Evolutionary conservation across 2,329 filamentous ascomycete species (phyloP).

Genomic region (Colletotrichum musae): DNA sequence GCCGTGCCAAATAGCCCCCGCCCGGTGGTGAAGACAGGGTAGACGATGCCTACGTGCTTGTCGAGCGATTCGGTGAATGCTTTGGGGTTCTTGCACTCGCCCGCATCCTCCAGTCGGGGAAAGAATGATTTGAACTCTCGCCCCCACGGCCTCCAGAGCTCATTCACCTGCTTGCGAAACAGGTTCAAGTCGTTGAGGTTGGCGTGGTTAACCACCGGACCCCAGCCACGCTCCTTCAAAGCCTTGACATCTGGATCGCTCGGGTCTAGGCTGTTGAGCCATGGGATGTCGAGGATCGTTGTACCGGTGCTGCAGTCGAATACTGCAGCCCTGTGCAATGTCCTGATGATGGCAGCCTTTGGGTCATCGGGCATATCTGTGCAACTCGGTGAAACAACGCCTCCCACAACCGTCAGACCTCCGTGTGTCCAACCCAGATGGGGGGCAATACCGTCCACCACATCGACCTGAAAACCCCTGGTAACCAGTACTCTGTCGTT

Average conservation of each 20-base stretch:
- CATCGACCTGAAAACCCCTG: slow-evolving; percentile 24
- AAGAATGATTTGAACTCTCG: slow-evolving; percentile 15
- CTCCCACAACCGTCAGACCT: slow-evolving; percentile 11
- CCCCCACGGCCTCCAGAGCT: slow-evolving; percentile 20
- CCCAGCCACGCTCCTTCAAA: slow-evolving; percentile 22
- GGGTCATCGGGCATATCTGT: slow-evolving; percentile 1
- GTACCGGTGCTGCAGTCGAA: slow-evolving; percentile 10
- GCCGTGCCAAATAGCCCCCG: slow-evolving; percentile 19
- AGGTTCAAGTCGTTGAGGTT: slow-evolving; percentile 26
- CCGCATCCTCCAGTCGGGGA: slow-evolving; percentile 1
- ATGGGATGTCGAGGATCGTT: slow-evolving; percentile 30
- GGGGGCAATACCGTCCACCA: slow-evolving; percentile 20
- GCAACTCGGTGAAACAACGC: background rate
- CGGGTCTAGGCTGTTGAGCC: slow-evolving; percentile 17
- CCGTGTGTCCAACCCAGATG: slow-evolving; percentile 25
- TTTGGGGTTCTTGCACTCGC: slow-evolving; percentile 3
- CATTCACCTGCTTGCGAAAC: slow-evolving; percentile 21
- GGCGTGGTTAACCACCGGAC: slow-evolving; percentile 26
- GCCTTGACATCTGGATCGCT: slow-evolving; percentile 12
- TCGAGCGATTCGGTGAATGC: slow-evolving; percentile 25
- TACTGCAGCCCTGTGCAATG: slow-evolving; percentile 17
- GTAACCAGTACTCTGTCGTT: background rate
- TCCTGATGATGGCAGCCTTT: slow-evolving; percentile 17
- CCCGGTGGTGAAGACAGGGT: slow-evolving; percentile 27
- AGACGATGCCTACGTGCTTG: slow-evolving; percentile 30